Base-by-base conservation (phyloP, 1,139 yeast genomes). In the Pichia sp. region DNA sequence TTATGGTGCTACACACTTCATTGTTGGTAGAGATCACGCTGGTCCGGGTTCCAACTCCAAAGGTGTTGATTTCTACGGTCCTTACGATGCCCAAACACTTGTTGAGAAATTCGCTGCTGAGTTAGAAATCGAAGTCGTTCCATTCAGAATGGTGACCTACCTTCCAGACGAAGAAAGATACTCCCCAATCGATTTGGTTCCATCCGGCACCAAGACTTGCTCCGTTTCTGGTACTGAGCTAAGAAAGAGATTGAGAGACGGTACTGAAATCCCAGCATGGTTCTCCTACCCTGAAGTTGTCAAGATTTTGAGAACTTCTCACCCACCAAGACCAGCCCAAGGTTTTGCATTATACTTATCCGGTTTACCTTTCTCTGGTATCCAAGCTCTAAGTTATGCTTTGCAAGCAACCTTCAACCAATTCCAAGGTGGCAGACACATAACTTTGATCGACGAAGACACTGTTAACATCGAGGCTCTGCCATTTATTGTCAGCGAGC, bases 201-300 rank as follows among this genome's bases (percentile, higher is more conserved):
- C 91, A 64, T 77, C 81, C 44, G 85, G 89, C 54, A 85, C 83
- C 53, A 85, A 81, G 73, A 92, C 98, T 30, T 83, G 95, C 58
- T 92, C 91, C 72, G 90, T 92, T 61, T 90, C 97, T 16, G 98
- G 98, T 66, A 92, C 98, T 33, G 97, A 92, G 74, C 81, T 92
- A 67, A 84, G 98, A 75, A 85, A 85, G 73, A 82, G 93, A 64
- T 81, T 92, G 69, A 86, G 84, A 75, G 87, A 86, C 58, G 98
- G 98, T 56, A 79, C 86, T 49, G 86, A 85, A 58, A 92, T 92
- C 63, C 98, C 98, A 58, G 95, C 83, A 67, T 92, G 98, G 98
- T 92, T 92, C 74, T 89, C 97, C 2, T 92, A 92, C 73, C 97
- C 97, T 6, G 97, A 92, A 73, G 97, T 92, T 50, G 98, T 92